Base-by-base conservation (phyloP, 1,139 yeast genomes). In the Kodamaea alishanica region DNA sequence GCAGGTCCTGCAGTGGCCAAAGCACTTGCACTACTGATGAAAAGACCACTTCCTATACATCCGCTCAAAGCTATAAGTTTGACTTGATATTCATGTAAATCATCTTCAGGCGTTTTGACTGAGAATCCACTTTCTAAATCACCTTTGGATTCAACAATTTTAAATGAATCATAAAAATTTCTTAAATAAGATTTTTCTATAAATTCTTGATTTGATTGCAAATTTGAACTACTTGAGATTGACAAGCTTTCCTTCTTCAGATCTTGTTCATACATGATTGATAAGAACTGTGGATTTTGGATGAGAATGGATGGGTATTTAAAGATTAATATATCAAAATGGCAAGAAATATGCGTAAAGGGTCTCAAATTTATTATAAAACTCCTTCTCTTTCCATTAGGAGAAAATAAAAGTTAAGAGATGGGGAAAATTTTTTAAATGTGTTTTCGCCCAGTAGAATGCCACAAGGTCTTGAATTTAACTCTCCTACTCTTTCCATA, bases 21-120 rank as follows among this genome's bases (percentile, higher is more conserved):
- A 10, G 59, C 56, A 23, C 37, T 35, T 15, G 48, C 50, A 41
- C 46, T 52, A 29, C 69, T 66, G 31, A 69, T 65, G 41, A 67
- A 67, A 29, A 69, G 53, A 35, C 74, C 74, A 23, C 69, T 58
- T 33, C 75, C 74, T 33, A 69, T 65, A 33, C 67, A 62, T 23
- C 72, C 71, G 27, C 73, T 69, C 35, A 69, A 52, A 24, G 72
- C 67, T 44, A 69, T 68, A 62, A 67, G 38, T 29, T 45, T 44
- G 29, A 46, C 41, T 26, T 48, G 52, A 39, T 46, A 46, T 9
- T 44, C 50, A 28, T 44, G 44, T 26, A 48, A 41, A 31, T 40
- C 41, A 28, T 47, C 50, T 30, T 44, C 50, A 32, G 44, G 40
- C 23, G 50, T 40, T 26, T 34, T 33, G 11, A 45, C 47, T 10